These are phyloP conservation scores for Thermomucor indicae-seudaticae DNA, from an alignment of 371 early-diverging fungal species.

Conservation along the genomic window DNA sequence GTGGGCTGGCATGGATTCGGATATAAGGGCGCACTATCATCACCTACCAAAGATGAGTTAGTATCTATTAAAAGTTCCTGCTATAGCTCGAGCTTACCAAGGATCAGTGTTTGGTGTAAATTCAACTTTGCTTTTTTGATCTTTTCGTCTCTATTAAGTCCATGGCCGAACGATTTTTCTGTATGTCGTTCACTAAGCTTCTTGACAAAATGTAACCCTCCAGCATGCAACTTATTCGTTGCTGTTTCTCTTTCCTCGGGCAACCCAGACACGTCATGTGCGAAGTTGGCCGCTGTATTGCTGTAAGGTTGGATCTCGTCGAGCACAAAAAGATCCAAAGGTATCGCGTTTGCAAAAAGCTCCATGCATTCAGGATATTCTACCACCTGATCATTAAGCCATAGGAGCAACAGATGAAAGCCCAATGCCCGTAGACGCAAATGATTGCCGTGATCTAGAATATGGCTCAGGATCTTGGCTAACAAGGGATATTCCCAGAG, in stretches of 20 bases:
- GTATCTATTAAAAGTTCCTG: background rate
- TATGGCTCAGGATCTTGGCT: constrained; percentile 49
- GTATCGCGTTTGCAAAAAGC: constrained; percentile 62
- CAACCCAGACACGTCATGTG: constrained; percentile 12
- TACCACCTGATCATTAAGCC: constrained; percentile 64
- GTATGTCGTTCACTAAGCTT: constrained; percentile 35
- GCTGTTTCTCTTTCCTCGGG: constrained; percentile 33
- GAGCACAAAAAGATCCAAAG: constrained; percentile 60
- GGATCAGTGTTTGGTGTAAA: constrained; percentile 28
- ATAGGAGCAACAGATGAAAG: constrained; percentile 68
- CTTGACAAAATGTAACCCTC: constrained; percentile 36
- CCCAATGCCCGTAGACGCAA: constrained; percentile 68
- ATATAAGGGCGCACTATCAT: constrained; percentile 51
- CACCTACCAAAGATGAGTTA: constrained; percentile 20
- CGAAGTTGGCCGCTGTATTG: constrained; percentile 8
- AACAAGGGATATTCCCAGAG: constrained; percentile 1
- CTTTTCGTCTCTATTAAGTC: constrained; percentile 26
- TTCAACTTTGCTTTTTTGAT: constrained; percentile 25
- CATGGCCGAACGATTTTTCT: constrained; percentile 28
- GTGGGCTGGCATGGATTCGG: constrained; percentile 56
- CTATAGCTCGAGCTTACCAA: constrained; percentile 2
- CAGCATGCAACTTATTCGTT: constrained; percentile 19
- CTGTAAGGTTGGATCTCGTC: constrained; percentile 45
- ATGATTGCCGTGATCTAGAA: constrained; percentile 66
- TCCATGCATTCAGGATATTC: constrained; percentile 61